Conservation (phyloP, 768 basidiomycete genomes). For the Chalciporus pseudorubinellus region DNA sequence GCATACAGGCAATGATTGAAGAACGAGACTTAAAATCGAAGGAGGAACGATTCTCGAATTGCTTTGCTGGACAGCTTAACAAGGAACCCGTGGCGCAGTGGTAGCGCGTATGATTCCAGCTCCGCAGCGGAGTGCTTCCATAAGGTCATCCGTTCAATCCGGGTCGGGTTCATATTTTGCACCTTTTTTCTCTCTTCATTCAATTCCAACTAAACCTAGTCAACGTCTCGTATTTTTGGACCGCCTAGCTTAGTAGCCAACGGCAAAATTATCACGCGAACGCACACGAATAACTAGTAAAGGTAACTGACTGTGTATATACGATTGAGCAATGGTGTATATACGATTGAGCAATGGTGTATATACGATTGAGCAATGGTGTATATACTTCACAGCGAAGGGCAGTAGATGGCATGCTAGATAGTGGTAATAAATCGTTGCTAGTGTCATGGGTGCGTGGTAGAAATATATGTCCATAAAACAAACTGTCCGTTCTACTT, state of each 20-base stretch:
- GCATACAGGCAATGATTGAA: too few species aligned
- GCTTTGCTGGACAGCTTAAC: too few species aligned
- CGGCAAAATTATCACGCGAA: neutral
- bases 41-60: too few species aligned
- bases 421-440: conserved; percentile 13
- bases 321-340: conserved; percentile 1
- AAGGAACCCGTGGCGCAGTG: conserved; percentile 38
- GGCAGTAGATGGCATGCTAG: conserved; percentile 21
- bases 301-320: conserved; percentile 7
- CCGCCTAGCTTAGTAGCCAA: too few species aligned
- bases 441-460: conserved; percentile 18
- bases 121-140: conserved; percentile 25
- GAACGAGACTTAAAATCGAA: too few species aligned
- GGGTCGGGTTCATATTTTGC: conserved; percentile 41
- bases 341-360: conserved; percentile 3
- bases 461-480: conserved; percentile 10
- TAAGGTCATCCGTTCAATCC: conserved; percentile 49
- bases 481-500: conserved; percentile 20
- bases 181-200: neutral
- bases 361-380: conserved; percentile 4
- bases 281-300: neutral
- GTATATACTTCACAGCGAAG: conserved; percentile 11
- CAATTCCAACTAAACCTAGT: neutral
- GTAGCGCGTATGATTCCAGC: conserved; percentile 42
- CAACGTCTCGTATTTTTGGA: neutral